phyloP scores from a whole-genome alignment of 306 rosid genomes.

The Cucurbita maxima region DNA sequence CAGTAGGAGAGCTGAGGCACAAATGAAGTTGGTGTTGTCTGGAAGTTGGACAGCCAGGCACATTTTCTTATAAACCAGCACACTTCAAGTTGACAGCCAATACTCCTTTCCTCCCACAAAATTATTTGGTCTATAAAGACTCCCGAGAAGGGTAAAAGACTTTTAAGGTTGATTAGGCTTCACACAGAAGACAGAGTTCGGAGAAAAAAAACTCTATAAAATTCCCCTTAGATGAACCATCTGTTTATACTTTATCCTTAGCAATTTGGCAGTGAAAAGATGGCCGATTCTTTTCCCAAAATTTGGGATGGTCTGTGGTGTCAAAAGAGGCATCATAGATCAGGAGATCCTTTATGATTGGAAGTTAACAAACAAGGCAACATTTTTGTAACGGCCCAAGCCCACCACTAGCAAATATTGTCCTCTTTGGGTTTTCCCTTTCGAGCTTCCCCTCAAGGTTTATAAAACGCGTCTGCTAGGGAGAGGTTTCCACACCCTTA shows the following conservation, averaged over 20 bases:
- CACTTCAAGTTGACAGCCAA: neutral
- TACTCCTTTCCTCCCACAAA: neutral
- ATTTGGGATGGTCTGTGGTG: neutral
- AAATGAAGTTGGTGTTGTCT: neutral
- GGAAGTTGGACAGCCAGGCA: neutral
- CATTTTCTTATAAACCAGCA: neutral
- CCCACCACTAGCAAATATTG: too few relatives aligned
- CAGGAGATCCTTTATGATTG: neutral
- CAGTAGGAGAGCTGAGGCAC: neutral
- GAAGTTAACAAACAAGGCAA: neutral
- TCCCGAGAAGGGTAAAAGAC: neutral
- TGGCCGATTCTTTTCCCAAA: neutral
- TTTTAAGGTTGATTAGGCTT: neutral
- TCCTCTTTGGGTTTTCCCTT: too few relatives aligned
- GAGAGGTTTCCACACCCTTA: too few relatives aligned
- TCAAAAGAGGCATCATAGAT: neutral
- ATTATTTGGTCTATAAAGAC: neutral
- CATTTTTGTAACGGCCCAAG: too few relatives aligned
- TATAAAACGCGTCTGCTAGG: too few relatives aligned
- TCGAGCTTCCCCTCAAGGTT: too few relatives aligned
- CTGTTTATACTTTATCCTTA: neutral
- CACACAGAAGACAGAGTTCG: neutral
- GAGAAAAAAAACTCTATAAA: neutral
- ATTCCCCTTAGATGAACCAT: neutral
- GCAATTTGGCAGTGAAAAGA: neutral